Percentiles rank a stretch among this genome's conserved stretches.
These are phyloP conservation scores for Clavispora phyllophila DNA, from an alignment of 805 yeast species.

Conservation along the genomic window DNA sequence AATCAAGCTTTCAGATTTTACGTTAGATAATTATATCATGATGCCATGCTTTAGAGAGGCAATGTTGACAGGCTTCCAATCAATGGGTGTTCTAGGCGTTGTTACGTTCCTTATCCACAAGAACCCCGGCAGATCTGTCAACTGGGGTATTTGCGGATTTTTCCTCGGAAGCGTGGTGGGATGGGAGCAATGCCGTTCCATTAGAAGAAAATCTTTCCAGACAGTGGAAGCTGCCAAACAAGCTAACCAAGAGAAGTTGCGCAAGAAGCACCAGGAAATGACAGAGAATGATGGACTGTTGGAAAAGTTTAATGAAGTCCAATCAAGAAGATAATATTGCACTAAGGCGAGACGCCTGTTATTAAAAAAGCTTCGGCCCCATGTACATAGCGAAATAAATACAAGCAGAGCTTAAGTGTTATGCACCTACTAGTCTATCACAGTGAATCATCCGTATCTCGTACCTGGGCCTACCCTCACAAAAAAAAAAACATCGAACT, in stretches of 20 bases:
- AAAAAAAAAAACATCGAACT: too few relatives aligned
- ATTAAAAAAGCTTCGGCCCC: too few relatives aligned
- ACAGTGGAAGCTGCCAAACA: conserved; percentile 68
- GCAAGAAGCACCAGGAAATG: conserved; percentile 24
- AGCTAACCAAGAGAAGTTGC: conserved; percentile 31
- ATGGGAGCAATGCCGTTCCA: conserved; percentile 88
- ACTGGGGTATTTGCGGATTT: conserved; percentile 83
- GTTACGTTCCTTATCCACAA: conserved; percentile 66
- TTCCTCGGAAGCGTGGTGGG: conserved; percentile 75
- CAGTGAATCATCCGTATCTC: not conserved
- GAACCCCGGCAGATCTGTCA: conserved; percentile 54
- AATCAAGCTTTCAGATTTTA: conserved; percentile 48
- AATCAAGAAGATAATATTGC: conserved; percentile 2
- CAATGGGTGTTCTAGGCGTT: conserved; percentile 65
- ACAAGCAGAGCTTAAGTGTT: not conserved
- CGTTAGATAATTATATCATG: conserved; percentile 42
- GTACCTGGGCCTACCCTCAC: too few relatives aligned
- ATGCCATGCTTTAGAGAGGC: conserved; percentile 83
- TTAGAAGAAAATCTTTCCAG: conserved; percentile 59
- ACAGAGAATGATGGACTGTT: conserved; percentile 19
- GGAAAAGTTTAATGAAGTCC: conserved; percentile 24
- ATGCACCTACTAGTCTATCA: not conserved
- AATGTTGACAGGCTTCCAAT: conserved; percentile 66
- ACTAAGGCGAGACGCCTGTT: too few relatives aligned
- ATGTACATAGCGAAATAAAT: not conserved